These are phyloP conservation scores for Triticum dicoccoides DNA, from an alignment of 176 grass and related monocot genomes.

Conservation along the genomic window DNA sequence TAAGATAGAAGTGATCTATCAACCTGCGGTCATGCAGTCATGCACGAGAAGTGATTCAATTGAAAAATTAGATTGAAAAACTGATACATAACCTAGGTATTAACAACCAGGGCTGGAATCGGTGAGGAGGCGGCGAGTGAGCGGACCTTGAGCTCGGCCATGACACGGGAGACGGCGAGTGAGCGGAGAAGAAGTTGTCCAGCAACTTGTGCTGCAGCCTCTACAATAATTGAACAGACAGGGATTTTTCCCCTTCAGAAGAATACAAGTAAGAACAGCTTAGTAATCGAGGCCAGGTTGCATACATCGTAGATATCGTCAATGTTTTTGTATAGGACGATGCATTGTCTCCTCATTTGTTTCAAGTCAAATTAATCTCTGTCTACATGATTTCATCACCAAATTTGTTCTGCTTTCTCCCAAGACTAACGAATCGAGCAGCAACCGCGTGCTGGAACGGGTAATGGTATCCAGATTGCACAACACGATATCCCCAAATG, in stretches of 20 bases:
- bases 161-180: too few relatives aligned
- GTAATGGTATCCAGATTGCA: not conserved
- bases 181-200: too few relatives aligned
- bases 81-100: too few relatives aligned
- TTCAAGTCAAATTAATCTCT: not conserved
- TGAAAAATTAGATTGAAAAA: too few relatives aligned
- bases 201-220: not conserved
- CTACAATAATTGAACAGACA: constrained; percentile 52
- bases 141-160: too few relatives aligned
- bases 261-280: not conserved
- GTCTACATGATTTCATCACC: not conserved
- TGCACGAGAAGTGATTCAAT: too few relatives aligned
- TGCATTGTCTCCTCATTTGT: not conserved
- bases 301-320: not conserved
- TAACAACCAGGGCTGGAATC: too few relatives aligned
- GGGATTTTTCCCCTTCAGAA: not conserved
- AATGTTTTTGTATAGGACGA: not conserved
- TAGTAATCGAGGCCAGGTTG: not conserved
- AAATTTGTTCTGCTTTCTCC: not conserved
- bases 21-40: too few relatives aligned
- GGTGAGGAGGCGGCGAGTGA: too few relatives aligned
- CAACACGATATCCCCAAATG: not conserved
- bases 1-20: too few relatives aligned
- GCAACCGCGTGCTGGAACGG: not conserved
- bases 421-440: not conserved